Base-by-base conservation (phyloP, 768 basidiomycete species). In the Grammothele lineata region DNA sequence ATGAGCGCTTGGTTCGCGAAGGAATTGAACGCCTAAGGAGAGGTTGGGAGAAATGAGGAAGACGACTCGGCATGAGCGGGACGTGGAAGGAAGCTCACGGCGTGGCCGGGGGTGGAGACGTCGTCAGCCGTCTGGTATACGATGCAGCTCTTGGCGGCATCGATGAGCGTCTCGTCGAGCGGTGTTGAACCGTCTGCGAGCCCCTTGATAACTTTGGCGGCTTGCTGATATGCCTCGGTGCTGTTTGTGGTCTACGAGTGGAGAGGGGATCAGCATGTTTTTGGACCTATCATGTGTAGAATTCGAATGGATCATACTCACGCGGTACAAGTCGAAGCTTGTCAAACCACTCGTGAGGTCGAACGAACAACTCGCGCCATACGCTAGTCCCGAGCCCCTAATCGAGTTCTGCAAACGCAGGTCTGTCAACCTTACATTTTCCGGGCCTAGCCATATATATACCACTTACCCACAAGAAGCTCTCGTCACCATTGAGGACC, bases 1-100 rank as follows among this genome's bases (percentile, higher is more conserved):
- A 87, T 89, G n/a, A 99, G 72, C 0, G 85, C 87, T 70, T 95
- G 90, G 66, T 97, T 93, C 23, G 75, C 70, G 66, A 95, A 96
- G 0, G 92, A 94, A 17, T 78, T 74, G 30, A 77, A 63, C 1
- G 92, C 92, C 90, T 92, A 57, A n/a, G n/a, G n/a, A n/a, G 27
- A 30, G 4, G 38, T 8, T 30, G 27, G 27, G 14, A 30, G 14
- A 30, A 30, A 14, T 30, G 27, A 30, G 27, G 14, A 30, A 30
- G 27, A 30, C 22, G 22, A 18, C 10, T 39, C 22, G 10, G n/a
- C 44, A 15, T 27, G n/a, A 25, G 40, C 23, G n/a, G n/a, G n/a
- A 30, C 85, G 62, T 66, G n/a, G n/a, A n/a, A n/a, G n/a, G n/a
- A n/a, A n/a, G n/a, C n/a, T n/a, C n/a, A 93, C 93, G 37, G 94